Conservation (phyloP, 1,284 basidiomycete genomes). For the Rhodofomes roseus region DNA sequence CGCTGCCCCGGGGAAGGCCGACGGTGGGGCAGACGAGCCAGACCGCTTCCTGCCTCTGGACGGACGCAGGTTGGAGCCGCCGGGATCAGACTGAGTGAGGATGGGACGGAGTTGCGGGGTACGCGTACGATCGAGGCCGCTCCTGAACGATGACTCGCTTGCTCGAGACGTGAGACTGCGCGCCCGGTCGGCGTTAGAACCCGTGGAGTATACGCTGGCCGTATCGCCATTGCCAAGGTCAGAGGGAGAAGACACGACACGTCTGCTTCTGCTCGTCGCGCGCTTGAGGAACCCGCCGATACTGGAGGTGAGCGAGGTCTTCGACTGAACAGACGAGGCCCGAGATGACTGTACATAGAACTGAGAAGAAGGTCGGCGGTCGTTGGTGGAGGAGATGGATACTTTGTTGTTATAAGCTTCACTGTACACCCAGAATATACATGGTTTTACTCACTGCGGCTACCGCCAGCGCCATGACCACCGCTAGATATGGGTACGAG, state of each 20-base stretch:
- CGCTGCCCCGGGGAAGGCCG: slow-evolving; percentile 44
- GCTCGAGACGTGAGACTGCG: slow-evolving; percentile 42
- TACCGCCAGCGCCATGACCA: slow-evolving; percentile 13
- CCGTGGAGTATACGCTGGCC: slow-evolving; percentile 49
- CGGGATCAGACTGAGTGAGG: slow-evolving; percentile 13
- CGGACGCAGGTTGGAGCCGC: slow-evolving; percentile 17
- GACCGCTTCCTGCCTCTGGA: slow-evolving; percentile 40
- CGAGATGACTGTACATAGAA: slow-evolving; percentile 48
- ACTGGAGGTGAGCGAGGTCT: slow-evolving; percentile 54
- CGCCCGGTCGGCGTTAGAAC: slow-evolving; percentile 41
- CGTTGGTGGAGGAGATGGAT: slow-evolving; percentile 26
- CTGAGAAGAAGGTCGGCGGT: slow-evolving; percentile 43
- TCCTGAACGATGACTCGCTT: slow-evolving; percentile 46
- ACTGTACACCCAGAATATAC: neutral
- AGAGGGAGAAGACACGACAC: slow-evolving; percentile 37
- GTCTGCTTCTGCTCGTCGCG: slow-evolving; percentile 47
- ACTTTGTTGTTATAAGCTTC: slow-evolving; percentile 11
- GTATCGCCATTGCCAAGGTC: slow-evolving; percentile 52
- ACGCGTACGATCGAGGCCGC: slow-evolving; percentile 38
- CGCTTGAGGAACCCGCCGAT: slow-evolving; percentile 59
- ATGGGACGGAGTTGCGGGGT: slow-evolving; percentile 13
- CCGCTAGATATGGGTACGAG: slow-evolving; percentile 47
- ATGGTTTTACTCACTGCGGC: slow-evolving; percentile 16
- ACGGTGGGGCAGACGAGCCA: slow-evolving; percentile 43
- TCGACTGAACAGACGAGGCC: slow-evolving; percentile 54